Base-by-base conservation (phyloP, 306 rosid species). In the Fragaria vesca region DNA sequence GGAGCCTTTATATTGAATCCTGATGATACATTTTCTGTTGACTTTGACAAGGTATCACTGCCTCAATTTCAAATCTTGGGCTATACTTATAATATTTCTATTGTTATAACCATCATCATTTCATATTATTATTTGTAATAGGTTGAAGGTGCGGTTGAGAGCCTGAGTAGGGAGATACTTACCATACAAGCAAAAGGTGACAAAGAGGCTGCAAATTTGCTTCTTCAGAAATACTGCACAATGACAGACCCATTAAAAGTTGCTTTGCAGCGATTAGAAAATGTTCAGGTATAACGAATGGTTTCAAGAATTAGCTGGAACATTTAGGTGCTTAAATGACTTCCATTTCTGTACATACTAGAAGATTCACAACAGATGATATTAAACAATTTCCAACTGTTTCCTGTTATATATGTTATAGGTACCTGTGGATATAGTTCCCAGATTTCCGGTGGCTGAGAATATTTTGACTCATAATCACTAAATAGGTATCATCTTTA, bases 131-230 rank as follows among this genome's bases (percentile, higher is more conserved):
- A n/a, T 52, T 78, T 52, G 55, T 42, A 48, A 76, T 60, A 95
- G 98, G 81, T 88, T 84, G 97, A 87, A 80, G 96, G 73, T 70
- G 96, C 97, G 16, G 97, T 95, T 62, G 98, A 95, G 84, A 83
- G 92, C 78, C 70, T 95, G 70, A 91, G 97, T 83, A 87, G 88
- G 87, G 97, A 91, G 85, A 91, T 95, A 67, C 97, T 95, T 68
- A 92, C 96, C 71, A 87, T 89, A 74, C 98, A 95, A 85, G 98
- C 97, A 70, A 85, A 85, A 83, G 97, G 98, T 62, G 93, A 95
- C 87, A 95, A 95, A 83, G 86, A 81, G 82, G 91, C 96, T 36
- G 98, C 97, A 63, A 83, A 86, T 52, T 67, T 86, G 72, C 92
- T 95, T 79, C 96, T 95, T 76, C 85, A 87, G 76, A 92, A 88